Evolutionary conservation across 768 basidiomycete species (phyloP).

Genomic region (Panellus pusillus): DNA sequence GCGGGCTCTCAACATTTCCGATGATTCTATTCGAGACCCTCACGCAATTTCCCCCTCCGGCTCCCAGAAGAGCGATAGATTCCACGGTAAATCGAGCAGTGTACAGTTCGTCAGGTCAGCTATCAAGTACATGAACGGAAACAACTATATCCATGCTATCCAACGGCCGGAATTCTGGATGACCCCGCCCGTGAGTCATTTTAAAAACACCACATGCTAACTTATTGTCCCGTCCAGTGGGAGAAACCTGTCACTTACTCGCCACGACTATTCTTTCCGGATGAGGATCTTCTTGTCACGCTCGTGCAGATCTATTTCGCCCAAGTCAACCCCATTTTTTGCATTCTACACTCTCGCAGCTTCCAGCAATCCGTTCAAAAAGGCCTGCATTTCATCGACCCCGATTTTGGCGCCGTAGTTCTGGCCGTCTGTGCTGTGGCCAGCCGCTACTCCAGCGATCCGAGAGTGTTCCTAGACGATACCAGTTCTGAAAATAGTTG

Average conservation of each 20-base stretch:
- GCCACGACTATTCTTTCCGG: no score
- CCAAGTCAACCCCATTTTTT: constrained; percentile 47
- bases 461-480: constrained; percentile 68
- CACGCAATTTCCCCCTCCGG: background rate
- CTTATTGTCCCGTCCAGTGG: no score
- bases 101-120: no score
- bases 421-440: no score
- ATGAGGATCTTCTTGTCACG: constrained; percentile 43
- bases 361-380: no score
- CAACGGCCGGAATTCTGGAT: background rate
- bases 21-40: no score
- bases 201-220: no score
- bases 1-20: background rate
- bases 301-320: constrained; percentile 66
- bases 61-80: background rate
- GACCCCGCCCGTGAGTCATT: background rate
- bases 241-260: constrained; percentile 1
- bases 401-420: no score
- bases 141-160: background rate
- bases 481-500: constrained; percentile 2
- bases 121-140: constrained; percentile 1
- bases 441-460: no score
- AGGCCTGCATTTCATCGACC: no score
- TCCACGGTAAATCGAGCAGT: constrained; percentile 4
- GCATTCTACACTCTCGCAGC: no score